Evolutionary conservation across 768 basidiomycete genomes (phyloP), one percentile per base, ranked within the genome.

Genomic region (Russula foetens): DNA sequence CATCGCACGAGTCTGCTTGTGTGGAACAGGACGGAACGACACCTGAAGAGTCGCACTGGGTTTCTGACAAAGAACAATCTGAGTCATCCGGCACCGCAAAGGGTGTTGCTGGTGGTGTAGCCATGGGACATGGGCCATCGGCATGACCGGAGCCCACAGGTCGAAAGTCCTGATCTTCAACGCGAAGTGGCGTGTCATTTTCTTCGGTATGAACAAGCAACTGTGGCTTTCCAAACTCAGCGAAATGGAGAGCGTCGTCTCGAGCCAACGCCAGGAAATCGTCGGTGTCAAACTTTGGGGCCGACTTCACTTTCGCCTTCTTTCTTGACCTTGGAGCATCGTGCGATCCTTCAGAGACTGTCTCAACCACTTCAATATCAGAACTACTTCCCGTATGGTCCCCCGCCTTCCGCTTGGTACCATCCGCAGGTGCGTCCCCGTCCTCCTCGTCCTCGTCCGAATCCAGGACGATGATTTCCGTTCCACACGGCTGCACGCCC

Each of bases 401-500:
- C 33, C 58, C 47, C n/a, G 59, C 43, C 46, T 61, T 62, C 35
- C 64, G 58, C 44, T 58, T 64, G 38, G 55, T 17, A 28, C 21
- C 11, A 14, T 58, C 49, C 8, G 35, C 29, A n/a, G 59, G 56
- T 7, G 15, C 44, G 9, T 35, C n/a, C n/a, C n/a, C 35, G 35
- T 35, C 35, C 4, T 9, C 9, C 2, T 35, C 35, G 19, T 70
- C 71, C 35, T 71, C 71, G 46, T 71, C 69, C 4, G 69, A 70
- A 49, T 71, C 72, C 21, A 73, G 69, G 56, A 72, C 64, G 29
- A 74, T 72, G 38, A 73, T 63, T 1, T 73, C 71, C 7, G 47
- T 31, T 47, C 28, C 35, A 4, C 47, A 45, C 21, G 50, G 54
- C 19, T 51, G 53, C 1, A 47, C 26, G 33, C 19, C 26, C 23